These are phyloP conservation scores for Epichloe uncinata DNA, from an alignment of 2,329 filamentous ascomycete species.

Conservation along the genomic window DNA sequence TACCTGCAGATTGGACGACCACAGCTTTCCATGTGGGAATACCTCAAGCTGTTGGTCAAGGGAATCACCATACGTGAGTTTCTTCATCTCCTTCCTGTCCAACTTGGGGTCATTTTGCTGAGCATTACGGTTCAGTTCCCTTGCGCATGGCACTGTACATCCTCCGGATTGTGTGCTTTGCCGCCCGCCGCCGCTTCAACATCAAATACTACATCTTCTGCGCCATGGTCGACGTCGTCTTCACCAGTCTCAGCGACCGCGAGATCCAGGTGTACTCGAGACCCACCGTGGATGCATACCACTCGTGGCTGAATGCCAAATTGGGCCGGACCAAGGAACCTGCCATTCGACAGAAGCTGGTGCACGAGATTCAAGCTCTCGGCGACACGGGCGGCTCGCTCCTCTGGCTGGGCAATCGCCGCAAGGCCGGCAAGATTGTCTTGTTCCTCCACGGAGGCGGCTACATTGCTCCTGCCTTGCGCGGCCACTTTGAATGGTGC, in stretches of 20 bases:
- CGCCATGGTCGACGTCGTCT: constrained; percentile 8
- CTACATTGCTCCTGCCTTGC: constrained; percentile 10
- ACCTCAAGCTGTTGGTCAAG: constrained; percentile 4
- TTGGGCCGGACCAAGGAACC: constrained; percentile 2
- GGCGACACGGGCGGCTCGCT: constrained; percentile 8
- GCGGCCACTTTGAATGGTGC: constrained; percentile 15
- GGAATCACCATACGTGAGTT: constrained; percentile 3
- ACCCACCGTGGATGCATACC: constrained; percentile 11
- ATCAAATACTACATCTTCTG: constrained; percentile 6
- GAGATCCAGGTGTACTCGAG: constrained; percentile 12
- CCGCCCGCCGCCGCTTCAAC: constrained; percentile 5
- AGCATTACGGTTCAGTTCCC: background rate
- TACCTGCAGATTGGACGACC: constrained; percentile 3
- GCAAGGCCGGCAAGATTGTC: constrained; percentile 15
- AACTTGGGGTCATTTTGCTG: too few relatives aligned
- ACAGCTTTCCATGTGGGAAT: constrained; percentile 3
- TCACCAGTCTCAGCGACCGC: constrained; percentile 10
- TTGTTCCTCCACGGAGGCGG: constrained; percentile 19
- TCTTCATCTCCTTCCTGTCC: background rate
- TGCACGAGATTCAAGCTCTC: constrained; percentile 10
- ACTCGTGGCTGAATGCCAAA: constrained; percentile 12
- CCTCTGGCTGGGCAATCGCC: constrained; percentile 16
- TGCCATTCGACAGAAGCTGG: constrained; percentile 7
- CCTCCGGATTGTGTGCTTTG: constrained; percentile 6
- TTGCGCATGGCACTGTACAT: constrained; percentile 3